Base-by-base conservation (phyloP, 2,329 filamentous ascomycete genomes). In the Phoma sp. region DNA sequence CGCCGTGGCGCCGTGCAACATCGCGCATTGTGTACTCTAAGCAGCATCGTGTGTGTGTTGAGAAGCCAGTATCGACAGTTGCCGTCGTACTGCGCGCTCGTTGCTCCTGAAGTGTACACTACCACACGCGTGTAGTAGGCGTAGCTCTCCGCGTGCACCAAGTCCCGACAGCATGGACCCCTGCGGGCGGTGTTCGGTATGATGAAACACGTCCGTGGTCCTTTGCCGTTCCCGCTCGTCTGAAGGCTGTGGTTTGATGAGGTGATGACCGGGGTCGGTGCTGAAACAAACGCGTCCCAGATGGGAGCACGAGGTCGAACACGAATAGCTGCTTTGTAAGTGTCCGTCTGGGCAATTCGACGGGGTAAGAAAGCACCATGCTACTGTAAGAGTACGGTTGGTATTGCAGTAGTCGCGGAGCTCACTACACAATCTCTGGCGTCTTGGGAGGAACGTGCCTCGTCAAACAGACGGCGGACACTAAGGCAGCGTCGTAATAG, bases 181-280 rank as follows among this genome's bases (percentile, higher is more conserved):
- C 51, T 37, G 41, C 43, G 47, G 31, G 47, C 47, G 55, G 48
- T 50, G 52, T 55, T 61, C 61, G 62, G 59, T 57, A 60, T 36
- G 57, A 61, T 67, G 63, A 67, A 66, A 67, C 61, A 47, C 15
- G 57, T 62, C 48, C 51, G 58, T 61, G 60, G 52, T 38, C 55
- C 49, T 41, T 58, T 37, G 51, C 53, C 61, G 60, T 59, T 58
- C 61, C 59, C 55, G 62, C 58, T 61, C 55, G 61, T 64, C 55
- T 62, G 59, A 65, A 51, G 47, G 51, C 54, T 32, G 55, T 51
- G 52, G 63, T 57, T 57, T 45, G 55, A 41, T 37, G 22, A 39
- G 27, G 32, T 39, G 24, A 25, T 37, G 43, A 32, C 43, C 6
- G 19, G 27, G 32, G 29, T 22, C 39, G 48, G 36, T 27, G 39